Base-by-base conservation (phyloP, 805 yeast species). In the Yamadazyma akitaensis region DNA sequence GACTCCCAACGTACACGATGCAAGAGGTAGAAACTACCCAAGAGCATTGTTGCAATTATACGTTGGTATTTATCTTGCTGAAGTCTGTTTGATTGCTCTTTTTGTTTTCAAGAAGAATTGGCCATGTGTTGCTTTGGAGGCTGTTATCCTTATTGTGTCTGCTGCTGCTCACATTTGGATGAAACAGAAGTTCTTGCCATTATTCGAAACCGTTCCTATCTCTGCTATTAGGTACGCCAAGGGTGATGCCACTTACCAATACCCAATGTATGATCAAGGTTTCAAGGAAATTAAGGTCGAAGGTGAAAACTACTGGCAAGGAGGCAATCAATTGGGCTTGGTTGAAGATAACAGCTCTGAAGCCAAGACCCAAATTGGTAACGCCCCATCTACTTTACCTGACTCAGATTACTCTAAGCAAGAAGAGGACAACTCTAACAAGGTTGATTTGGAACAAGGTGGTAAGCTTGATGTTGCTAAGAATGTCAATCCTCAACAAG, bases 31-130 rank as follows among this genome's bases (percentile, higher is more conserved):
- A 58, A 78, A 81, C 61, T 87, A 85, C 61, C 86, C 89, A 40
- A 70, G 77, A 56, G 88, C 89, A 2, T 62, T 86, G 53, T 82
- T 85, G 63, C 88, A 85, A 64, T 71, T 82, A 11, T 85, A 85
- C 61, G 85, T 80, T 47, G 90, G 84, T 12, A 53, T 87, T 36
- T 87, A 87, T 62, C 67, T 87, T 51, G 85, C 84, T 37, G 88
- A 87, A 63, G 67, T 84, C 37, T 82, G 88, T 64, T 66, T 85
- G 46, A 63, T 80, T 48, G 92, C 86, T 34, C 70, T 87, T 60
- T 86, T 86, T 59, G 85, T 86, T 34, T 81, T 85, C 81, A 78
- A 81, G 38, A 84, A 87, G 70, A 75, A 84, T 53, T 87, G 92
- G 92, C 88, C 85, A 18, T 80, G 84, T 55, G 80, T 85, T 53